These are phyloP conservation scores for Tricholoma sp. DNA, from an alignment of 768 basidiomycete genomes.

Conservation along the genomic window DNA sequence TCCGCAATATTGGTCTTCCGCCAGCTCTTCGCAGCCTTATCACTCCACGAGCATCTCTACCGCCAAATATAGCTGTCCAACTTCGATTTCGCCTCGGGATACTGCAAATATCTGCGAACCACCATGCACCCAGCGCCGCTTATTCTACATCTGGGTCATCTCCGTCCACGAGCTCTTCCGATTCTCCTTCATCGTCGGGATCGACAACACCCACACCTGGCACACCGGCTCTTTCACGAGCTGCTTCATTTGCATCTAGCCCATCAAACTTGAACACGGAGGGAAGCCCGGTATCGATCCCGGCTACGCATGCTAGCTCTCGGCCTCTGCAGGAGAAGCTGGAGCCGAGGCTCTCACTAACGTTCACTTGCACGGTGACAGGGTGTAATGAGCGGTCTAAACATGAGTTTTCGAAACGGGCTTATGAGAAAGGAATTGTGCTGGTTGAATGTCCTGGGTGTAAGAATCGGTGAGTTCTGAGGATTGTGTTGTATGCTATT, in stretches of 20 bases:
- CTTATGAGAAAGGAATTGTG: constrained; percentile 87
- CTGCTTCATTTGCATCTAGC: background rate
- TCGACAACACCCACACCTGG: background rate
- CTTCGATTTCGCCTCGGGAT: constrained; percentile 28
- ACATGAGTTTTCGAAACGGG: constrained; percentile 79
- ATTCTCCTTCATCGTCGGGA: constrained; percentile 3
- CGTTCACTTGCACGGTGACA: constrained; percentile 81
- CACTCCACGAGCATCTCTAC: constrained; percentile 30
- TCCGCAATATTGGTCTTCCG: constrained; percentile 39
- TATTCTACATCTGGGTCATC: constrained; percentile 6
- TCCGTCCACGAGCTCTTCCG: background rate
- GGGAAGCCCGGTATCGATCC: background rate
- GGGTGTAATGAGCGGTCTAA: constrained; percentile 74
- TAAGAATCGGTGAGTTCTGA: constrained; percentile 64
- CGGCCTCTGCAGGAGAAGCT: constrained; percentile 33
- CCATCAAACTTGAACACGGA: background rate
- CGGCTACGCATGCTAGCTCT: constrained; percentile 11
- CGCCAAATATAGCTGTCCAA: constrained; percentile 27
- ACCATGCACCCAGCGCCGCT: background rate
- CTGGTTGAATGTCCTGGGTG: constrained; percentile 90
- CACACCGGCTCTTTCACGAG: background rate
- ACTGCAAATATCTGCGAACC: background rate
- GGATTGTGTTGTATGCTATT: background rate
- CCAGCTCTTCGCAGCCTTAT: constrained; percentile 38
- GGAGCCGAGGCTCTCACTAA: constrained; percentile 67